Evolutionary conservation across 2,329 filamentous ascomycete genomes (phyloP).

Genomic region (Metarhizium guizhouense): DNA sequence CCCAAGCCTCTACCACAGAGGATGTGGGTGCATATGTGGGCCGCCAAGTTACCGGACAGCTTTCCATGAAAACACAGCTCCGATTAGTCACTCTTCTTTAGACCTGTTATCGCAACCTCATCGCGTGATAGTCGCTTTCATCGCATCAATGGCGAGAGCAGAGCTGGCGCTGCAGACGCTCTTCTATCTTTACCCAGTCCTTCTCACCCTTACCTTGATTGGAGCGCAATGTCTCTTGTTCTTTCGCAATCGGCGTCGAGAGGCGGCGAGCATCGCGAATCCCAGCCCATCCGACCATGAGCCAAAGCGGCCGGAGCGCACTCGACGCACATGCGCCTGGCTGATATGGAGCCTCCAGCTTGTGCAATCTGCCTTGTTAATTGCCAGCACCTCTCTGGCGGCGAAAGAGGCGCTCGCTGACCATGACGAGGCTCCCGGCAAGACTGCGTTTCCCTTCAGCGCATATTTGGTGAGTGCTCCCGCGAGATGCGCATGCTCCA

Average conservation of each 20-base stretch:
- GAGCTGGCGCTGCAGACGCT: conserved; percentile 27
- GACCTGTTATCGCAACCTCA: too few relatives aligned
- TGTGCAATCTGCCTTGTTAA: conserved; percentile 20
- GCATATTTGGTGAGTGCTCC: conserved; percentile 28
- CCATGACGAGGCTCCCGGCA: conserved; percentile 13
- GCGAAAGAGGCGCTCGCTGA: conserved; percentile 22
- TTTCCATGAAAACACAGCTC: too few relatives aligned
- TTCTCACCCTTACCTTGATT: conserved; percentile 27
- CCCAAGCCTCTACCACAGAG: too few relatives aligned
- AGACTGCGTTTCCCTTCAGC: conserved; percentile 27
- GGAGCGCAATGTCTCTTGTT: conserved; percentile 27
- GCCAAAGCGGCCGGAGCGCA: conserved; percentile 12
- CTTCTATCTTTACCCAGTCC: conserved; percentile 32
- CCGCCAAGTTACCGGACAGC: too few relatives aligned
- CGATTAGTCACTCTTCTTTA: too few relatives aligned
- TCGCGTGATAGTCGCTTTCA: neutral
- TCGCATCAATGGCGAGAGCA: conserved; percentile 21
- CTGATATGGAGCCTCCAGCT: conserved; percentile 28
- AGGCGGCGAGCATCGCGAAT: conserved; percentile 1
- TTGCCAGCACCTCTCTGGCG: conserved; percentile 24
- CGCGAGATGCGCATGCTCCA: neutral
- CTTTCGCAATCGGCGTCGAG: conserved; percentile 22
- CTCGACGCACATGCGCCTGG: conserved; percentile 20
- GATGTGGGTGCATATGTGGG: too few relatives aligned
- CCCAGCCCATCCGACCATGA: conserved; percentile 19